A percentile compares a stretch with the other conserved stretches of the same genome.
Conservation (phyloP, 805 yeast genomes). For the Monosporozyma servazzii region DNA sequence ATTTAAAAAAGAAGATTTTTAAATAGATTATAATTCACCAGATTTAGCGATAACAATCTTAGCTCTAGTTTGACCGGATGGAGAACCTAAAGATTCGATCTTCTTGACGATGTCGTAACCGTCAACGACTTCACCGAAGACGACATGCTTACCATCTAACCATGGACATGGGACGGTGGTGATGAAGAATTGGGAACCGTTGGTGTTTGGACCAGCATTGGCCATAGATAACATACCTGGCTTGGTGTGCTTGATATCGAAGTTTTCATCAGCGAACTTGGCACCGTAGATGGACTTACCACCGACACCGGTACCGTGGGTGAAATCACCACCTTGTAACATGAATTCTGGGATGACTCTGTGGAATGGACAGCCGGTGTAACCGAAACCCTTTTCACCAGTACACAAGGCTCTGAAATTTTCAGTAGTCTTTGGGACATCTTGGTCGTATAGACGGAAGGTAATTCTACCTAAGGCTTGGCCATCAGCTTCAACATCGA, state of each 20-base stretch:
- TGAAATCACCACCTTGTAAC: constrained; percentile 79
- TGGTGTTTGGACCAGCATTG: constrained; percentile 68
- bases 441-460: constrained; percentile 79
- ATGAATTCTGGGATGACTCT: constrained; percentile 62
- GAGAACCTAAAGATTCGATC: constrained; percentile 73
- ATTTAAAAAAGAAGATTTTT: not conserved
- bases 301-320: constrained; percentile 59
- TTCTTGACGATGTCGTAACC: constrained; percentile 75
- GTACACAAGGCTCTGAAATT: constrained; percentile 78
- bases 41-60: constrained; percentile 52
- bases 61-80: constrained; percentile 66
- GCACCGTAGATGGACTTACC: constrained; percentile 67
- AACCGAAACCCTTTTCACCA: constrained; percentile 58
- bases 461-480: constrained; percentile 74
- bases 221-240: constrained; percentile 72
- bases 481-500: constrained; percentile 74
- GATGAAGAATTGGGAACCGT: constrained; percentile 92
- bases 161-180: constrained; percentile 76
- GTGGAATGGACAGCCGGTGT: constrained; percentile 60
- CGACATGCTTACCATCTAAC: constrained; percentile 93
- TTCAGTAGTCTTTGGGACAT: constrained; percentile 80
- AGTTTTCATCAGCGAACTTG: constrained; percentile 62
- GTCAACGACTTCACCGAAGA: constrained; percentile 86
- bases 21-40: constrained; percentile 32
- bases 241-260: constrained; percentile 54